Percentiles rank a stretch among this genome's conserved stretches.
These are phyloP conservation scores for Botrytis fabae DNA, from an alignment of 2,329 filamentous ascomycete genomes.

Conservation along the genomic window DNA sequence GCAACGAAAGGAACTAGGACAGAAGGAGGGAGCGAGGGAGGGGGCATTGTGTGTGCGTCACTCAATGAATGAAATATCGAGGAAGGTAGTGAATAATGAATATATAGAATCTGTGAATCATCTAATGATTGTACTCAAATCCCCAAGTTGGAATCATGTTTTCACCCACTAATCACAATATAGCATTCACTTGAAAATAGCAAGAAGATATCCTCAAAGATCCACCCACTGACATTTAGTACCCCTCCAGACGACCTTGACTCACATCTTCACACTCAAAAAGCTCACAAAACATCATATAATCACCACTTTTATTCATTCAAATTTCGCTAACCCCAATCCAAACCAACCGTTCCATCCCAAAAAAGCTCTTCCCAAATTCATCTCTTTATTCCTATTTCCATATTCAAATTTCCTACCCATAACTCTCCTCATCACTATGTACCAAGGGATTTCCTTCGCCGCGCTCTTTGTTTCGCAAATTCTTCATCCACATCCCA, in stretches of 20 bases:
- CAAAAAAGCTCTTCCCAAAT: not conserved
- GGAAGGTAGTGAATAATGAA: not conserved
- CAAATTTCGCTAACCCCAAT: not conserved
- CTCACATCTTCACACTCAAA: not conserved
- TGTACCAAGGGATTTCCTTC: not conserved
- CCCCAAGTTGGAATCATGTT: not conserved
- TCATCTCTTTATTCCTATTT: not conserved
- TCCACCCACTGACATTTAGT: not conserved
- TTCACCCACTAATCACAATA: not conserved
- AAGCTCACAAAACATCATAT: not conserved
- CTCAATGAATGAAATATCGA: not conserved
- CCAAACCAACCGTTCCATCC: not conserved
- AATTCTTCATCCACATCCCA: not conserved
- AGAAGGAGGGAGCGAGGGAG: not conserved
- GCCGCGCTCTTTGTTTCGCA: not conserved
- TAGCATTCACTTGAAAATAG: not conserved
- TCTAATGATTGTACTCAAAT: not conserved
- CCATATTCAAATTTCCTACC: not conserved
- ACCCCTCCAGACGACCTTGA: too few relatives aligned
- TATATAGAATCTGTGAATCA: not conserved
- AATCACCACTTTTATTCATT: not conserved
- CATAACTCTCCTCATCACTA: not conserved
- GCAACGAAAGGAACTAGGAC: fast-evolving
- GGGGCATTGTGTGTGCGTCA: not conserved
- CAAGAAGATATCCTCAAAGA: not conserved